These are phyloP conservation scores for Panellus pusillus DNA, from an alignment of 768 basidiomycete genomes.

Conservation along the genomic window DNA sequence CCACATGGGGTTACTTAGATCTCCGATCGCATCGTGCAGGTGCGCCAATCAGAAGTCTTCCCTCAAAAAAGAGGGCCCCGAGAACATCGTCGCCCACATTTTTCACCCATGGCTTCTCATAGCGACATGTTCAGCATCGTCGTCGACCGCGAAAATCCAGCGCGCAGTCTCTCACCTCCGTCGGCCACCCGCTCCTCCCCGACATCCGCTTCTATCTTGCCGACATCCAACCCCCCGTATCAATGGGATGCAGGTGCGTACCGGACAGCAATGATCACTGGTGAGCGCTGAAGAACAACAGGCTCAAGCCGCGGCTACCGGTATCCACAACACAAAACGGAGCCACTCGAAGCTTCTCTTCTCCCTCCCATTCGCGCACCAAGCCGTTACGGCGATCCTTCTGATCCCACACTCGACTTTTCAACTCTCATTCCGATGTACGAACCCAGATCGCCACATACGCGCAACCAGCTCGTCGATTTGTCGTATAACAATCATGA, in stretches of 20 bases:
- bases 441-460: constrained; percentile 1
- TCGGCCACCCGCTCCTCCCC: neutral
- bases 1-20: neutral
- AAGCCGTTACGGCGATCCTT: neutral
- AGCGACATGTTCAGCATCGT: constrained; percentile 3
- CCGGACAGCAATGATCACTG: neutral
- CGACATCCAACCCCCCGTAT: neutral
- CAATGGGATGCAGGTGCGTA: neutral
- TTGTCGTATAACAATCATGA: neutral
- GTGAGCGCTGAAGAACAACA: neutral
- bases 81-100: neutral
- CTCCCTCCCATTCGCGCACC: neutral
- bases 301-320: neutral
- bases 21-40: constrained; percentile 8
- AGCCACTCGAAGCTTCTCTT: neutral
- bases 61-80: neutral
- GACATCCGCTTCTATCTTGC: neutral
- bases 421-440: constrained; percentile 13
- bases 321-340: neutral
- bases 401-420: constrained; percentile 9
- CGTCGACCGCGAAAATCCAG: neutral
- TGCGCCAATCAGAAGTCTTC: constrained; percentile 7
- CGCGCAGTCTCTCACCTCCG: neutral
- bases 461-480: constrained; percentile 3
- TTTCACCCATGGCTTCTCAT: constrained; percentile 12